Evolutionary conservation across 2,329 filamentous ascomycete species (phyloP).

Genomic region (Xylariaceae sp.): DNA sequence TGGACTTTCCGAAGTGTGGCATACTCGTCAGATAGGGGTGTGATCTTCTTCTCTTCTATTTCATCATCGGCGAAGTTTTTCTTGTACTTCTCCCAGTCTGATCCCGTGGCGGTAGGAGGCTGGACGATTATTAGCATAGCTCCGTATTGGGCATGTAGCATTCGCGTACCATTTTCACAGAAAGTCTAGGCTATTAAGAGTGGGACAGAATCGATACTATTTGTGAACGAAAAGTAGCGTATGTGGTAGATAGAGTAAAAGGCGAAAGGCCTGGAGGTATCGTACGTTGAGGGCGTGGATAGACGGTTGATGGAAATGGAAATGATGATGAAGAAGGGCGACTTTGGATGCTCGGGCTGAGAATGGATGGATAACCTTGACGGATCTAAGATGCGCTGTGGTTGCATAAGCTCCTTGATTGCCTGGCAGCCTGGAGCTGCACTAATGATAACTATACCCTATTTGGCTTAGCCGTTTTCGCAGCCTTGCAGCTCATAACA

Average conservation of each 20-base stretch:
- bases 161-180: constrained; percentile 34
- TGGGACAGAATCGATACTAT: constrained; percentile 2
- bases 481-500: constrained; percentile 39
- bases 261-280: neutral
- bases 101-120: constrained; percentile 93
- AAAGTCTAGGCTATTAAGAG: constrained; percentile 35
- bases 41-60: constrained; percentile 99
- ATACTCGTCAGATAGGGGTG: constrained; percentile 93
- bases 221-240: neutral
- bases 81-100: constrained; percentile 98
- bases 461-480: constrained; percentile 15
- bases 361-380: constrained; percentile 13
- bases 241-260: neutral
- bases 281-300: constrained; percentile 1
- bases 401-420: constrained; percentile 36
- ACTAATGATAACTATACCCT: constrained; percentile 14
- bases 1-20: constrained; percentile 38
- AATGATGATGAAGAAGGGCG: constrained; percentile 7
- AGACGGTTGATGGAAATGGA: constrained; percentile 12
- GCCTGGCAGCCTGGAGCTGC: constrained; percentile 25
- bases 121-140: constrained; percentile 43
- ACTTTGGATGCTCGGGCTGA: constrained; percentile 12
- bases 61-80: constrained; percentile 98
- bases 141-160: constrained; percentile 4
- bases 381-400: constrained; percentile 11